A percentile compares a stretch with the other conserved stretches of the same genome.
Conservation (phyloP, 495 filamentous ascomycete species). For the Annulohypoxylon nitens region DNA sequence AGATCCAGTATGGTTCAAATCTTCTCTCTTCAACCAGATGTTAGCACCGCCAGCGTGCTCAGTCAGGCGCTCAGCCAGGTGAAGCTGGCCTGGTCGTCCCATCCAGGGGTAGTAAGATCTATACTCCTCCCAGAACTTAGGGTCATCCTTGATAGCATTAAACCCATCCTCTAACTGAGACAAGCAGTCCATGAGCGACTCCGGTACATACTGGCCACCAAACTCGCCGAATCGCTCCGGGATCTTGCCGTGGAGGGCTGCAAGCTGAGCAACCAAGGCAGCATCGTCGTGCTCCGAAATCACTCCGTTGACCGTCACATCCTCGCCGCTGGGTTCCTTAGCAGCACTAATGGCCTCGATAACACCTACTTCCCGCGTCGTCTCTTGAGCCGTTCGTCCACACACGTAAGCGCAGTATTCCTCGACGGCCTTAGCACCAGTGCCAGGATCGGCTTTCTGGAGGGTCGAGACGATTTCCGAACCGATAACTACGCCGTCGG, state of each 20-base stretch:
- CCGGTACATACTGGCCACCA: slow-evolving; percentile 98
- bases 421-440: slow-evolving; percentile 80
- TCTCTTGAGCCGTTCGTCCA: slow-evolving; percentile 67
- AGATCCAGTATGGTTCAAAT: slow-evolving; percentile 86
- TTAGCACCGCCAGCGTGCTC: slow-evolving; percentile 90
- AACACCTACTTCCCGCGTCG: slow-evolving; percentile 72
- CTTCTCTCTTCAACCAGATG: slow-evolving; percentile 96
- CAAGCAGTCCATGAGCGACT: slow-evolving; percentile 97
- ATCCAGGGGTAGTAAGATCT: slow-evolving; percentile 98
- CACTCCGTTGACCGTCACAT: slow-evolving; percentile 70
- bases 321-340: slow-evolving; percentile 63
- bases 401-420: slow-evolving; percentile 88
- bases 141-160: slow-evolving; percentile 83
- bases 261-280: slow-evolving; percentile 61
- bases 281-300: slow-evolving; percentile 61
- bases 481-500: slow-evolving; percentile 98
- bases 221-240: slow-evolving; percentile 95
- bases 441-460: slow-evolving; percentile 74
- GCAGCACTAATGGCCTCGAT: slow-evolving; percentile 71
- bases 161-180: slow-evolving; percentile 93
- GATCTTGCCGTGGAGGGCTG: slow-evolving; percentile 66
- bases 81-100: slow-evolving; percentile 91
- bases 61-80: slow-evolving; percentile 88
- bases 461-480: slow-evolving; percentile 90
- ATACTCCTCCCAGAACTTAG: slow-evolving; percentile 97